Conservation (phyloP, 2,329 filamentous ascomycete species). For the Botryotinia calthae region DNA sequence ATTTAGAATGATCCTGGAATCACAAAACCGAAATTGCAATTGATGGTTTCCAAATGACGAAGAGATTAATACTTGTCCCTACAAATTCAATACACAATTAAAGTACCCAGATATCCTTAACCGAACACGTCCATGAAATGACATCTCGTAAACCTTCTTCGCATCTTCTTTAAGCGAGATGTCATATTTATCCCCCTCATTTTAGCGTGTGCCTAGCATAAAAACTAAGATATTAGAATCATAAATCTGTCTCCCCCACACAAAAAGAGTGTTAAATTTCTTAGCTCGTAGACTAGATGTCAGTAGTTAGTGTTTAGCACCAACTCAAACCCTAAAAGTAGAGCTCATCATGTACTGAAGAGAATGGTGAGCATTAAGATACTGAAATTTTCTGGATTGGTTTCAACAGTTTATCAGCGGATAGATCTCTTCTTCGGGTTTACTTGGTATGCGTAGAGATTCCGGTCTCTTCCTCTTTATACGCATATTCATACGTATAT, state of each 20-base stretch:
- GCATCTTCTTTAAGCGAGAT: neutral
- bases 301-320: neutral
- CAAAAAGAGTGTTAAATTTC: neutral
- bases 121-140: neutral
- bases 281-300: neutral
- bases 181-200: neutral
- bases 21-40: neutral
- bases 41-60: neutral
- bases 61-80: neutral
- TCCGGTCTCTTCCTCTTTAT: neutral
- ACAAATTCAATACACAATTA: neutral
- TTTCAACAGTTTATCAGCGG: neutral
- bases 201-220: neutral
- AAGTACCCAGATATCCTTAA: neutral
- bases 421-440: neutral
- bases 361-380: neutral
- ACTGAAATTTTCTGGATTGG: neutral
- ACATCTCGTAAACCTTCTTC: neutral
- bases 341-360: neutral
- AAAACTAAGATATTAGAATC: neutral
- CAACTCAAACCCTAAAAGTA: neutral
- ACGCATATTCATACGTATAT: neutral
- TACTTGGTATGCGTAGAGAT: neutral
- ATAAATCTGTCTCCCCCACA: neutral
- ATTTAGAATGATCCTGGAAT: neutral